phyloP scores from a whole-genome alignment of 352 stramenopile genomes.

The Lagenidium sp. region DNA sequence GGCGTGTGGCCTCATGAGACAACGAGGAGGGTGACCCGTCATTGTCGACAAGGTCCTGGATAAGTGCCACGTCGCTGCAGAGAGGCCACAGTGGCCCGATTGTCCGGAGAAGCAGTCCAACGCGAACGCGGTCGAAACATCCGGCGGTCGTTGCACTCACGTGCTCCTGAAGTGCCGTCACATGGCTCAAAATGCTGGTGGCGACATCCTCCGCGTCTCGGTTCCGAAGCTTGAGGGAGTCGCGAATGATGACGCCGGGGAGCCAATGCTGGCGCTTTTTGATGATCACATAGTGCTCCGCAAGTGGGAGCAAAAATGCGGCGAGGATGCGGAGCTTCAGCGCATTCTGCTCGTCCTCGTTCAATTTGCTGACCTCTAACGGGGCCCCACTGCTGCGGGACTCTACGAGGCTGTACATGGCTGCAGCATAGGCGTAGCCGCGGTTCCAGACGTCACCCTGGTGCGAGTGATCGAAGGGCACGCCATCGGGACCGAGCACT shows the following conservation, averaged over 20 bases:
- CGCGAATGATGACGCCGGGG: conserved; percentile 40
- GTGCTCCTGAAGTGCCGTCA: conserved; percentile 18
- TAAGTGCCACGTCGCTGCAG: conserved; percentile 36
- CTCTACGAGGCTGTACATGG: conserved; percentile 29
- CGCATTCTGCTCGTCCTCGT: conserved; percentile 26
- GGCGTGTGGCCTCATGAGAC: conserved; percentile 4
- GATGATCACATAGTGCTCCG: conserved; percentile 34
- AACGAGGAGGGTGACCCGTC: too few species aligned
- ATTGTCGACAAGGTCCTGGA: conserved; percentile 34
- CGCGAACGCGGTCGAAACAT: conserved; percentile 42
- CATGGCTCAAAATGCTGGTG: conserved; percentile 33
- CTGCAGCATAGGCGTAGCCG: conserved; percentile 27
- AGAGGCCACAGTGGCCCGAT: conserved; percentile 52
- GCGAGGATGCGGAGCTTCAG: conserved; percentile 46
- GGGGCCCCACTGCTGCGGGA: not conserved
- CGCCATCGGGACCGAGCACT: conserved; percentile 20
- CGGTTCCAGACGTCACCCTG: conserved; percentile 22
- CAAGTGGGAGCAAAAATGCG: conserved; percentile 46
- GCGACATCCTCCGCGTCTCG: conserved; percentile 60
- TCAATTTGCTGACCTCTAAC: conserved; percentile 25
- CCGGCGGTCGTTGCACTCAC: conserved; percentile 2
- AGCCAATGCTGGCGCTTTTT: conserved; percentile 40
- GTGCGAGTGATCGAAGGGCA: conserved; percentile 6
- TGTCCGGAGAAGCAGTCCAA: conserved; percentile 45
- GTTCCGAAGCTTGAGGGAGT: conserved; percentile 56